phyloP scores from a whole-genome alignment of 2,329 filamentous ascomycete genomes.

The Neofusicoccum sp. region DNA sequence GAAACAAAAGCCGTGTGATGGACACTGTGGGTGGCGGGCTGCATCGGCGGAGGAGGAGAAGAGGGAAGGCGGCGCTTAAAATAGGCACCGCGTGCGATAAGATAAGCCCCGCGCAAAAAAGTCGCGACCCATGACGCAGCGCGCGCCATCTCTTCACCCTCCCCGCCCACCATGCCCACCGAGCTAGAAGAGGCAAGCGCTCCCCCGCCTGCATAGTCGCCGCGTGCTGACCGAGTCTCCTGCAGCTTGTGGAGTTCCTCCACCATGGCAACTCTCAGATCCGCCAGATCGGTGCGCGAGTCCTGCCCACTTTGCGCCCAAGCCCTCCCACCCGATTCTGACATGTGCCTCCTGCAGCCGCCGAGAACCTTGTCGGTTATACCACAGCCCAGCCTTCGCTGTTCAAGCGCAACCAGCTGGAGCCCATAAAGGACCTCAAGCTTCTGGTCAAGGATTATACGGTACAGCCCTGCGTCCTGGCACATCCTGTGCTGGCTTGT shows the following conservation, averaged over 20 bases:
- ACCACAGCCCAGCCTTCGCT: slow-evolving; percentile 71
- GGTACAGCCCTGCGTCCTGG: slow-evolving; percentile 44
- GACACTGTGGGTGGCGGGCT: not conserved
- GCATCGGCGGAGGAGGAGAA: not conserved
- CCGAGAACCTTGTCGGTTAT: slow-evolving; percentile 84
- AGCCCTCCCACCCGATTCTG: slow-evolving; percentile 23
- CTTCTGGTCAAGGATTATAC: slow-evolving; percentile 79
- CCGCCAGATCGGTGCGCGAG: slow-evolving; percentile 65
- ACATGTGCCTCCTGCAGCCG: slow-evolving; percentile 51
- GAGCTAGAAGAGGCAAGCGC: slow-evolving; percentile 49
- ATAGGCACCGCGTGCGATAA: slow-evolving; percentile 3
- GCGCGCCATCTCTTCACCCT: not conserved
- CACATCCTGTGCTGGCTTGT: not conserved
- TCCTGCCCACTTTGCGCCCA: slow-evolving; percentile 19
- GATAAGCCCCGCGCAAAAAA: slow-evolving; percentile 17
- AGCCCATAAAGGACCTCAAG: slow-evolving; percentile 84
- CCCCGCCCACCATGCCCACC: slow-evolving; percentile 42
- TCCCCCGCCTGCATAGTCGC: not conserved
- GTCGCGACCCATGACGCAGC: slow-evolving; percentile 15
- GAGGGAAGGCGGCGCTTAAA: slow-evolving; percentile 10
- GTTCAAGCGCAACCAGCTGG: slow-evolving; percentile 78
- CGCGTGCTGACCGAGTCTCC: not conserved
- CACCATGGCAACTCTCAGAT: slow-evolving; percentile 90
- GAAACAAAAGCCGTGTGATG: slow-evolving; percentile 10
- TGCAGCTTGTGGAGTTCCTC: slow-evolving; percentile 85